These are phyloP conservation scores for Saccharomycopsis synnaedendra DNA, from an alignment of 805 yeast species.

Conservation along the genomic window DNA sequence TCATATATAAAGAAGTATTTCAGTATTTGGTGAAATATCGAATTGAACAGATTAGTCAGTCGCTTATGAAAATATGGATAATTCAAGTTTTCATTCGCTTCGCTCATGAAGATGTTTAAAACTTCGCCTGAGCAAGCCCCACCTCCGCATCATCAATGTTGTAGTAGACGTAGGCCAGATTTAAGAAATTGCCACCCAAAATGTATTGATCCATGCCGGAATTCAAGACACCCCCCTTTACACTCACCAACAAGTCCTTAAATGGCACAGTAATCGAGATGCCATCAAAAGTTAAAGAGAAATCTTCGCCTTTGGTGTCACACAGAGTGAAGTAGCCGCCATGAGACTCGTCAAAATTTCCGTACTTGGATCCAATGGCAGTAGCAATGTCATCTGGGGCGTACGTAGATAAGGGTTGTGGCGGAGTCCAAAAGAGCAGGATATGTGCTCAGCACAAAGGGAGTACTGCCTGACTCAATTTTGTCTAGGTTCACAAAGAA, in stretches of 20 bases:
- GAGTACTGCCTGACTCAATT: constrained; percentile 23
- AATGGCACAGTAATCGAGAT: constrained; percentile 20
- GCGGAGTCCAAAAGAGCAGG: constrained; percentile 35
- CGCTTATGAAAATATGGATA: too few species aligned
- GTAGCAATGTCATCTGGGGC: constrained; percentile 27
- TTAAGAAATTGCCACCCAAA: too few species aligned
- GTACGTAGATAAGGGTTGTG: constrained; percentile 33
- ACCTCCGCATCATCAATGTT: too few species aligned
- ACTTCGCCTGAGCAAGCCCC: too few species aligned
- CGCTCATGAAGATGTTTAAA: too few species aligned
- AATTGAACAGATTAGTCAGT: too few species aligned
- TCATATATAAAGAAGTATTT: too few species aligned
- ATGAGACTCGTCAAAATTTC: constrained; percentile 22
- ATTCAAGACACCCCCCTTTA: too few species aligned
- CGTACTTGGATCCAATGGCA: constrained; percentile 20
- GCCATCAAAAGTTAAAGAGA: constrained; percentile 31
- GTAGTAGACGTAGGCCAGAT: too few species aligned
- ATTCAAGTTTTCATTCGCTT: too few species aligned
- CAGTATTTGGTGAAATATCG: too few species aligned
- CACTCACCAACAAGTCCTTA: background rate
- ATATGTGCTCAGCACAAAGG: constrained; percentile 19
- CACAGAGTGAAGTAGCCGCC: constrained; percentile 14
- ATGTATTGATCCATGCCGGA: too few species aligned
- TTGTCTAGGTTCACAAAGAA: constrained; percentile 27
- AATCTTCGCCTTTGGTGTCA: constrained; percentile 24